Evolutionary conservation across 208 protist genomes (phyloP).

Genomic region (Crithidia brevicula): DNA sequence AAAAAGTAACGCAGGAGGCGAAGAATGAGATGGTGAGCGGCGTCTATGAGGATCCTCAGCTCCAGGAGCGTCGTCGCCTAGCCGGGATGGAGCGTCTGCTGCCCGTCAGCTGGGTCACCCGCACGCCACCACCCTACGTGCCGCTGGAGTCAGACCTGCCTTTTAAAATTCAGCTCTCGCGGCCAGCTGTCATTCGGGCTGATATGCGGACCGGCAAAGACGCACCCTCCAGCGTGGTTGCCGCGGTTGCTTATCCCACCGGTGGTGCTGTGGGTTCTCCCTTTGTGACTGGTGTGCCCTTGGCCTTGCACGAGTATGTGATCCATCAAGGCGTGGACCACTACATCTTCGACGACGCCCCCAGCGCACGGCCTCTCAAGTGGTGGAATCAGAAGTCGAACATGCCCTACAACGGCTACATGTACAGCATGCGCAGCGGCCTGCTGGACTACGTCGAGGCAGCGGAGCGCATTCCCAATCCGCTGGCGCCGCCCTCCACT

Average conservation of each 20-base stretch:
- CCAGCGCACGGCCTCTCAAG: constrained; percentile 79
- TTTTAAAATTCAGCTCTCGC: constrained; percentile 82
- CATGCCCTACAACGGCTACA: constrained; percentile 87
- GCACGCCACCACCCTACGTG: constrained; percentile 83
- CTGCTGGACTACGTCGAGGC: constrained; percentile 60
- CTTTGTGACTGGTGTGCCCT: constrained; percentile 68
- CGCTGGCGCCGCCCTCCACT: constrained; percentile 45
- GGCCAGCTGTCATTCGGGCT: constrained; percentile 56
- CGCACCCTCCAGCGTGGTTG: background rate
- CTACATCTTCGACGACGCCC: constrained; percentile 87
- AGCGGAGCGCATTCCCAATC: constrained; percentile 63
- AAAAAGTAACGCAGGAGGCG: background rate
- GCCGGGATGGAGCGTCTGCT: constrained; percentile 64
- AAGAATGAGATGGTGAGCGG: background rate
- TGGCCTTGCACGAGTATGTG: constrained; percentile 75
- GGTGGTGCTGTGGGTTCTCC: constrained; percentile 79
- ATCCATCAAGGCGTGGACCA: constrained; percentile 86
- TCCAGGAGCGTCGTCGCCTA: constrained; percentile 31
- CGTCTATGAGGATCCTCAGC: constrained; percentile 4
- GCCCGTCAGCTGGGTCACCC: constrained; percentile 82
- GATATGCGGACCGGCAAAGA: background rate
- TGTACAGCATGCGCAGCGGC: constrained; percentile 81
- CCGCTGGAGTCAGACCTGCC: constrained; percentile 85
- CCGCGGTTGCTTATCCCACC: constrained; percentile 45
- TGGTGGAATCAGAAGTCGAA: constrained; percentile 93